These are phyloP conservation scores for Populus euphratica DNA, from an alignment of 345 rosid genomes.

Conservation along the genomic window DNA sequence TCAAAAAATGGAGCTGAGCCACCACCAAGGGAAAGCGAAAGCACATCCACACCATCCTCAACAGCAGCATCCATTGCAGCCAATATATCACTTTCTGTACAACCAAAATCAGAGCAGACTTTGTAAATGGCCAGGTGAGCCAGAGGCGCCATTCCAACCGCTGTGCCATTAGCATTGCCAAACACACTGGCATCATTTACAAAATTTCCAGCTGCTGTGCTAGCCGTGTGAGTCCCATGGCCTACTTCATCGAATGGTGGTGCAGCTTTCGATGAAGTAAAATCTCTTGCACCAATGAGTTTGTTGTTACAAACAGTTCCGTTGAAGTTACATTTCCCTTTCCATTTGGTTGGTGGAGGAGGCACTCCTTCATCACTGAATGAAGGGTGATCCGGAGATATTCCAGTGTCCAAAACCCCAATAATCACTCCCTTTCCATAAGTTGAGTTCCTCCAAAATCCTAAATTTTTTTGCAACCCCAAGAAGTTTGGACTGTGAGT, in stretches of 20 bases:
- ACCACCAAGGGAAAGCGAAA: constrained; percentile 56
- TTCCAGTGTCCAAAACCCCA: constrained; percentile 26
- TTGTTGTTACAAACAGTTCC: constrained; percentile 22
- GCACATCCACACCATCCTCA: constrained; percentile 59
- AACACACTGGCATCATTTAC: constrained; percentile 25
- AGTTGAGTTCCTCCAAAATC: constrained; percentile 15
- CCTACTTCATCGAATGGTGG: constrained; percentile 18
- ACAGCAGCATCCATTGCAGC: constrained; percentile 64
- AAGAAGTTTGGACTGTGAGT: constrained; percentile 24
- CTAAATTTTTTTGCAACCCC: constrained; percentile 20
- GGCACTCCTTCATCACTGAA: constrained; percentile 21
- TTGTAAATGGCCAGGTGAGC: constrained; percentile 64
- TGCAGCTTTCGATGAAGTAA: not conserved
- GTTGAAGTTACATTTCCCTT: constrained; percentile 30
- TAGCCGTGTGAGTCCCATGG: constrained; percentile 23
- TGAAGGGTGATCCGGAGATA: constrained; percentile 26
- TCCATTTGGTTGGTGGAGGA: constrained; percentile 26
- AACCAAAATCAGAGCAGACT: constrained; percentile 49
- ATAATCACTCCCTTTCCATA: constrained; percentile 24
- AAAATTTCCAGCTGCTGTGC: constrained; percentile 50
- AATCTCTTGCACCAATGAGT: constrained; percentile 28
- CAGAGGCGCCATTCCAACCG: constrained; percentile 35
- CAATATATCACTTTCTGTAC: constrained; percentile 49
- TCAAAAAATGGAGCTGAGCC: constrained; percentile 21
- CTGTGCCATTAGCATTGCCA: constrained; percentile 63